A percentile compares a stretch with the other conserved stretches of the same genome.
Evolutionary conservation across 2,329 filamentous ascomycete species (phyloP).

Genomic region (Tolypocladium inflatum): DNA sequence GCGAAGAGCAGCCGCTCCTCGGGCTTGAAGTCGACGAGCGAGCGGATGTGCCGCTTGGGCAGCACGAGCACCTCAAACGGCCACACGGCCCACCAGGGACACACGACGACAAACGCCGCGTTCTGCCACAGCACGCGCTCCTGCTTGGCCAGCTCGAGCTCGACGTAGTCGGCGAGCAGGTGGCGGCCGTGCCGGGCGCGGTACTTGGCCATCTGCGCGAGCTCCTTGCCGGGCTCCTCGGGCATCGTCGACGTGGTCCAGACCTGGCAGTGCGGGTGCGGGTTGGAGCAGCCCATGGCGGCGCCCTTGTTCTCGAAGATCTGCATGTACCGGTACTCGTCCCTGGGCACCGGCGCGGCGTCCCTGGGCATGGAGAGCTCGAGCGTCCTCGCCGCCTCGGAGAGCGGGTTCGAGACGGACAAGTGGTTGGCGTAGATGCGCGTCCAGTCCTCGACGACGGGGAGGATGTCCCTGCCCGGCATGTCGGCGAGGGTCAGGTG

Average conservation of each 20-base stretch:
- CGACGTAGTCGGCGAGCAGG: conserved; percentile 78
- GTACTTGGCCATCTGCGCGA: conserved; percentile 72
- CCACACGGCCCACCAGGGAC: conserved; percentile 97
- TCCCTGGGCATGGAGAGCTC: conserved; percentile 27
- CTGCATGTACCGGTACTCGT: conserved; percentile 93
- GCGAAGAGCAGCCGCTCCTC: conserved; percentile 67
- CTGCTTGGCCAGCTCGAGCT: conserved; percentile 69
- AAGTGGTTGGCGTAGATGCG: conserved; percentile 79
- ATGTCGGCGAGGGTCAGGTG: conserved; percentile 91
- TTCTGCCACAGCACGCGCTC: conserved; percentile 90
- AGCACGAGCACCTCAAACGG: conserved; percentile 92
- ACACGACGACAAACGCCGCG: conserved; percentile 72
- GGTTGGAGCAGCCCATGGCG: conserved; percentile 98
- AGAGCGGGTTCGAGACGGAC: conserved; percentile 59
- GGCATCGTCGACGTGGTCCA: conserved; percentile 91
- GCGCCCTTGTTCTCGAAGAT: conserved; percentile 99
- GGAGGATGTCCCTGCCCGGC: conserved; percentile 62
- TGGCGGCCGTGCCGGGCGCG: conserved; percentile 64
- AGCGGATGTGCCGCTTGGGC: conserved; percentile 73
- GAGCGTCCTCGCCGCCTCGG: conserved; percentile 25
- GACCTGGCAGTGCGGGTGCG: conserved; percentile 91
- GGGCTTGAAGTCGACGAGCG: conserved; percentile 69
- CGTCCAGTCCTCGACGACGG: conserved; percentile 84
- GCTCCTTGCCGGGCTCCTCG: conserved; percentile 76
- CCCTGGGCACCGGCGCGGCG: conserved; percentile 40